A percentile compares a stretch with the other conserved stretches of the same genome.
Evolutionary conservation across 306 rosid genomes (phyloP).

Genomic region (Sechiopsis laciniata): DNA sequence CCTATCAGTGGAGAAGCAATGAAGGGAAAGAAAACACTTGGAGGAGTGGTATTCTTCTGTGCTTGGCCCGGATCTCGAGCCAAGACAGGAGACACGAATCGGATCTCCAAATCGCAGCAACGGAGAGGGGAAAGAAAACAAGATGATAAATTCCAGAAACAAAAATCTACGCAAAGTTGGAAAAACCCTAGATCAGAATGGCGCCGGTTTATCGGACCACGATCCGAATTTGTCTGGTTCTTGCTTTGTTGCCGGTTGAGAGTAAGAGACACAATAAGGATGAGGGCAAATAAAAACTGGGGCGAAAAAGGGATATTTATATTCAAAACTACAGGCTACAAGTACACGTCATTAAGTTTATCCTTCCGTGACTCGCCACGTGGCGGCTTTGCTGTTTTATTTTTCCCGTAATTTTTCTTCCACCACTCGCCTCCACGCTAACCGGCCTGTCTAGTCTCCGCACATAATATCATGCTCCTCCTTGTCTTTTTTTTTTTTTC

Average conservation of each 20-base stretch:
- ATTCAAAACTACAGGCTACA: slow-evolving; percentile 47
- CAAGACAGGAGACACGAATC: slow-evolving; percentile 53
- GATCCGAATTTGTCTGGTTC: slow-evolving; percentile 15
- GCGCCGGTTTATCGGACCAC: slow-evolving; percentile 13
- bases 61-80: slow-evolving; percentile 85
- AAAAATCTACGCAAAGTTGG: neutral
- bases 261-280: neutral
- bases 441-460: slow-evolving; percentile 7
- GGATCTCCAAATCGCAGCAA: slow-evolving; percentile 16
- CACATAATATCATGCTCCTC: neutral
- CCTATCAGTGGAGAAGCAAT: slow-evolving; percentile 26
- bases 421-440: slow-evolving; percentile 17
- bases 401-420: neutral
- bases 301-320: slow-evolving; percentile 32
- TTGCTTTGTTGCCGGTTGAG: neutral
- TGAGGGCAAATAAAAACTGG: slow-evolving; percentile 14
- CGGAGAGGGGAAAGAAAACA: too few relatives aligned
- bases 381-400: slow-evolving; percentile 14
- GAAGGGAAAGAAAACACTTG: slow-evolving; percentile 30
- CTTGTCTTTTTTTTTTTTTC: too few relatives aligned
- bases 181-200: slow-evolving; percentile 18
- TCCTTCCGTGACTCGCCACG: slow-evolving; percentile 11
- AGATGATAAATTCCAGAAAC: neutral
- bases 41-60: slow-evolving; percentile 36
- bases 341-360: slow-evolving; percentile 44